Evolutionary conservation across 768 basidiomycete species (phyloP), one percentile per base, ranked within the genome.

Genomic region (Sarcomyxa edulis): DNA sequence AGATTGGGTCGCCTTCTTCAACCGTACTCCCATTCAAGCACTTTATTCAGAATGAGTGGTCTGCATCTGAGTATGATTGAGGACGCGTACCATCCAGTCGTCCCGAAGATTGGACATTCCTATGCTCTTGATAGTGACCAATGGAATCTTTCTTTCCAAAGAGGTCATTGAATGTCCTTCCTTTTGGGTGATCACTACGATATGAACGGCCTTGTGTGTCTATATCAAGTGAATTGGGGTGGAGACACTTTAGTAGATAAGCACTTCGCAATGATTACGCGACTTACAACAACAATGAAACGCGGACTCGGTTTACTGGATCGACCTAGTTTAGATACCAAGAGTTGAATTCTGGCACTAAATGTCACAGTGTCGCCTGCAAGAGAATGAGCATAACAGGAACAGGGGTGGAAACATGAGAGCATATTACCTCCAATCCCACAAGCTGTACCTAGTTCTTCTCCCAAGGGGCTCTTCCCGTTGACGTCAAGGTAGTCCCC

Each of bases 401-500:
- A n/a, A 26, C 7, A 23, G n/a, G n/a, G n/a, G 12, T 7, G 4
- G 22, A n/a, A 3, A 15, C 4, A 18, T 35, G 24, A 15, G 28
- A 7, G 22, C 24, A 22, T 50, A 83, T 54, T 46, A 92, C 93
- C 65, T 49, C 81, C 76, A 45, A 94, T 72, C 1, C 77, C 76
- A 53, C 87, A 91, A 20, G 77, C 81, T 14, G 65, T 63, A 26
- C 76, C 74, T 48, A 99, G 56, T 51, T 89, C 80, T 48, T 79
- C 74, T 2, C 92, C 93, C 4, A 93, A 63, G 0, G 89, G 55
- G 51, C 75, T 81, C 58, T 82, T 78, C 4, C 85, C 87, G 39
- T 90, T 94, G 24, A 97, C 63, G 52, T 91, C 86, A 15, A 99
- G 76, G 62, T 99, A 99, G 60, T 99, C 96, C 6, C 96, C 96